Evolutionary conservation across 2,329 filamentous ascomycete genomes (phyloP), one percentile per base, ranked within the genome.

Genomic region (Aspergillus sp.): DNA sequence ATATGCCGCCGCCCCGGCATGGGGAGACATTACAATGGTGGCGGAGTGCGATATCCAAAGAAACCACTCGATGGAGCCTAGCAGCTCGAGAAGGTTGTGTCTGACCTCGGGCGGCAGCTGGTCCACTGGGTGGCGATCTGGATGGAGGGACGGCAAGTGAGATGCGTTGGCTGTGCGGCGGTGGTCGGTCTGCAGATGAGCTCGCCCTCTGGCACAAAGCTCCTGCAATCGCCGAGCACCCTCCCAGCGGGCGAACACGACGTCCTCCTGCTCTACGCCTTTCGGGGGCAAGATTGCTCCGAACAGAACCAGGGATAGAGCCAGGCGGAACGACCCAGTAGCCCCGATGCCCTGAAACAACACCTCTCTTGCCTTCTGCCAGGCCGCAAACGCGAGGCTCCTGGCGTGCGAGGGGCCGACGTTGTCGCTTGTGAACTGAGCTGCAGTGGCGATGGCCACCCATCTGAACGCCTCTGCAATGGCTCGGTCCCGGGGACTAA

Each of bases 401-500:
- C 34, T 34, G 23, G 43, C 34, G n/a, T 41, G 31, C 19, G 38
- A 25, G 9, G 20, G 16, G 4, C 36, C 25, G 31, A 21, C 17
- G 16, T 48, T 38, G n/a, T 19, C 20, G n/a, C n/a, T 34, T 34
- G 32, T 34, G 25, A 58, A 58, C 32, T 57, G 57, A 13, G 55
- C 31, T 13, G 45, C 49, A 17, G 31, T 45, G 17, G 57, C 57
- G 23, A 57, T 44, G 16, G 57, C 49, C 7, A 50, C 54, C 55
- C 52, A 55, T 38, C 48, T 57, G 31, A 50, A 58, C 5, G 46
- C 31, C 34, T 57, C 54, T 19, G 44, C 47, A 34, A 57, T 50
- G 19, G 43, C 19, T 9, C 4, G 29, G 43, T 57, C 40, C 14
- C 54, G 57, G 4, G 45, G 25, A 17, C 5, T 23, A 13, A 21